Base-by-base conservation (phyloP, 1,284 basidiomycete species). In the Trametes hirsuta region DNA sequence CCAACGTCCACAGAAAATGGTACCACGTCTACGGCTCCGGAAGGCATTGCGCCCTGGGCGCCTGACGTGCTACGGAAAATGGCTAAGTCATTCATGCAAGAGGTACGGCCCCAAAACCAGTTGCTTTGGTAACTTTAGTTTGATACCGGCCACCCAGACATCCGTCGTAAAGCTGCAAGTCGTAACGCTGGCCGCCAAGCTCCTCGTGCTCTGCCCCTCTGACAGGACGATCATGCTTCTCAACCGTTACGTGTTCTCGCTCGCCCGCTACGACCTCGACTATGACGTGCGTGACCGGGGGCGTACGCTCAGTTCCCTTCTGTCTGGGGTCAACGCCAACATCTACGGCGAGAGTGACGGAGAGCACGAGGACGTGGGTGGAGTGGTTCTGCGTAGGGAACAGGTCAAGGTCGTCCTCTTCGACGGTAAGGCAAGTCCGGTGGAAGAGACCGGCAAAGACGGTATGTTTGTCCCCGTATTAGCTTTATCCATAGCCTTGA, bases 281-380 rank as follows among this genome's bases (percentile, higher is more conserved):
- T 96, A 93, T 73, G 94, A 96, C 68, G 89, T 97, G 35, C 84
- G 95, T 37, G 95, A 97, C 74, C 87, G 94, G 18, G 89, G 87
- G 4, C 82, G 95, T 45, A 91, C 94, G 82, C 73, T 97, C 14
- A 76, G 79, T n/a, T 84, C 87, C 2, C 81, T 97, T 3, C 77
- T 95, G 6, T 73, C 79, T 10, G 88, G 91, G 18, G 73, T 87
- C 4, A 76, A 73, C 39, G 78, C 81, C 2, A 67, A 65, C 25
- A 66, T 78, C 5, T 56, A 62, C 6, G 73, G 77, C 14, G 65
- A 65, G 12, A 71, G 70, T 39, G 75, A 77, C 53, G 78, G 74
- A 15, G 74, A 76, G 10, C 74, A 73, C 8, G 77, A 84, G 50
- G 80, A 84, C 36, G 72, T 79, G 21, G 82, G 84, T 11, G 90